Percentiles rank a stretch among this genome's conserved stretches.
These are phyloP conservation scores for Penicillium fuscoglaucum DNA, from an alignment of 2,329 filamentous ascomycete genomes.

Conservation along the genomic window DNA sequence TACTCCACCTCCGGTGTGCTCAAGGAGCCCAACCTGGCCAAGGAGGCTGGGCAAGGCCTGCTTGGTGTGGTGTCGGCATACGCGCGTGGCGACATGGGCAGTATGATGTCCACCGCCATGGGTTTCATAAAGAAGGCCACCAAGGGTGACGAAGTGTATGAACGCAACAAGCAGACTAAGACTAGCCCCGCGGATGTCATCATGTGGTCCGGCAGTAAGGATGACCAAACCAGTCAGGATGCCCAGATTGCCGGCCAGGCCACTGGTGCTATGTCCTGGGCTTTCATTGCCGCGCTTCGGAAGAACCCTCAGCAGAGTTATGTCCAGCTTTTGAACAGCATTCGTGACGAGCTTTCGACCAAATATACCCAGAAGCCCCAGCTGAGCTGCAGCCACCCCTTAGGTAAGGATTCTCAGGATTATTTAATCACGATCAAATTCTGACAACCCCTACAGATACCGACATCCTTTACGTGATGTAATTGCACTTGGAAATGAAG, in stretches of 20 bases:
- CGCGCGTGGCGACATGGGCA: conserved; percentile 76
- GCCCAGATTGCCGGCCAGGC: conserved; percentile 84
- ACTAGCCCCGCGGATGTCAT: conserved; percentile 94
- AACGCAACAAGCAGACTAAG: conserved; percentile 81
- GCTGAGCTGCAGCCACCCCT: conserved; percentile 89
- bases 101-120: conserved; percentile 78
- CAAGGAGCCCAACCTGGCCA: conserved; percentile 68
- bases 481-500: conserved; percentile 22
- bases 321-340: conserved; percentile 90
- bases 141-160: conserved; percentile 72
- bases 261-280: conserved; percentile 97
- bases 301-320: conserved; percentile 96
- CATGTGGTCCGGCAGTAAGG: conserved; percentile 97
- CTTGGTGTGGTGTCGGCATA: conserved; percentile 72
- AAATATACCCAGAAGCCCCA: conserved; percentile 96
- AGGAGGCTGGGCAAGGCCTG: conserved; percentile 65
- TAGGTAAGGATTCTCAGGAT: conserved; percentile 63
- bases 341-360: conserved; percentile 80
- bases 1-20: conserved; percentile 67
- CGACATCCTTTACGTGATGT: conserved; percentile 68
- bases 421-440: not conserved
- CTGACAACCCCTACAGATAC: conserved; percentile 53
- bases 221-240: conserved; percentile 92
- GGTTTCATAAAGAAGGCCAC: conserved; percentile 86
- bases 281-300: conserved; percentile 87